Base-by-base conservation (phyloP, 1,284 basidiomycete genomes). In the Pseudozyma hubeiensis region DNA sequence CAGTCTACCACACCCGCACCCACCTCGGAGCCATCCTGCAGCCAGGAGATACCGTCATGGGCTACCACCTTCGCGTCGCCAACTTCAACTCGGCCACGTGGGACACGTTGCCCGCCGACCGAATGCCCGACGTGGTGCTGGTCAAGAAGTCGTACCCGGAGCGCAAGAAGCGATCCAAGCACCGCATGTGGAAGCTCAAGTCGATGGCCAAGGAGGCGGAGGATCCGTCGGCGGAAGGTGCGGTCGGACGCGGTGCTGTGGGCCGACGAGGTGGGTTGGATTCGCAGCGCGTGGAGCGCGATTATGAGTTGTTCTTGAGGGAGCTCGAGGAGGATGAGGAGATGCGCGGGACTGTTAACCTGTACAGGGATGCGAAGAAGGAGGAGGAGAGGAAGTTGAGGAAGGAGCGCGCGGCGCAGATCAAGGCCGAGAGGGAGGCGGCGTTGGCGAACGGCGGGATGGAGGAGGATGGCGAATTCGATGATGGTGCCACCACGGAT, bases 251-350 rank as follows among this genome's bases (percentile, higher is more conserved):
- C 48, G 94, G 94, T 67, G 91, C 95, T 5, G 90, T 97, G 40
- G 94, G 94, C 1, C 87, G 94, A 53, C 88, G 92, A 87, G 94
- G 94, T 41, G 94, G 94, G 45, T 87, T 94, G 53, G 95, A 98
- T 85, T 89, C 91, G 86, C 92, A 90, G 87, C 94, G 94, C 87
- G 93, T 98, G 67, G 94, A 98, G 84, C 90, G 93, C 83, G 96
- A 98, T 84, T 99, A 98, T 85, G 96, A 98, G 87, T 80, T 93
- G 69, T 99, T 99, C 90, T 87, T 99, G 85, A 89, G 93, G 53
- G 95, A 98, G 80, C 86, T 99, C 61, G 96, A 98, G 86, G 96
- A 99, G 85, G 96, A 99, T 86, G 91, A 92, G 53, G 96, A 98
- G 87, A 87, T 98, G 88, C 89, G 96, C 53, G 88, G 89, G 16